Conservation (phyloP, 441 rosid species). For the Daphne laureola region DNA sequence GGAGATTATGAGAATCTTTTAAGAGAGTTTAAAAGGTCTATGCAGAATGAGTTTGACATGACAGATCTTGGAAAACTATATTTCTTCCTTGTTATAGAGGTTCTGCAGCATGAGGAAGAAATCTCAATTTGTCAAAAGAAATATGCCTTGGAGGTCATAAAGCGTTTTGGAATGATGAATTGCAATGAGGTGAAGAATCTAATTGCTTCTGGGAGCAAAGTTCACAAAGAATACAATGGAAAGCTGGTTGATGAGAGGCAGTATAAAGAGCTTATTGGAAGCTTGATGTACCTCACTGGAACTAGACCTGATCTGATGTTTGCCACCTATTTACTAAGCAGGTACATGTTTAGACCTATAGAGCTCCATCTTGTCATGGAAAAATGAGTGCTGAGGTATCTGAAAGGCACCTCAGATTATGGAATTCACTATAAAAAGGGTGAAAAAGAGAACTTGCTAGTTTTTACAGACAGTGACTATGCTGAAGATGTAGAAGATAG, state of each 20-base stretch:
- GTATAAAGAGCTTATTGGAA: not conserved
- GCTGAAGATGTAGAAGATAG: not conserved
- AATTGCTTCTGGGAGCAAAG: not conserved
- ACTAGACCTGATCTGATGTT: not conserved
- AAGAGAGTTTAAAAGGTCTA: not conserved
- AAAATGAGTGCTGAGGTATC: not conserved
- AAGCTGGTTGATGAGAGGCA: not conserved
- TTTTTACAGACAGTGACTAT: not conserved
- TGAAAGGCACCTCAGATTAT: not conserved
- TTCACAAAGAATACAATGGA: not conserved
- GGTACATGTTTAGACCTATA: not conserved
- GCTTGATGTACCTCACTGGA: not conserved
- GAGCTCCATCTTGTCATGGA: not conserved
- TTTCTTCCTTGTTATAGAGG: too few species aligned
- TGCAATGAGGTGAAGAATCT: too few species aligned
- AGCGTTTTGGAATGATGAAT: too few species aligned
- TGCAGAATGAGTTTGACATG: not conserved
- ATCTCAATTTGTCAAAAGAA: too few species aligned
- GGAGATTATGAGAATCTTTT: not conserved
- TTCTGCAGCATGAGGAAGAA: too few species aligned
- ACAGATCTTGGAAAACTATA: too few species aligned
- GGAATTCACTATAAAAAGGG: not conserved
- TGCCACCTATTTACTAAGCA: not conserved
- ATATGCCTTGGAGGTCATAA: too few species aligned
- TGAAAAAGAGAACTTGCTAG: not conserved